Evolutionary conservation across 1,284 basidiomycete genomes (phyloP).

Genomic region (Ceratorhiza oryzae-sativae): DNA sequence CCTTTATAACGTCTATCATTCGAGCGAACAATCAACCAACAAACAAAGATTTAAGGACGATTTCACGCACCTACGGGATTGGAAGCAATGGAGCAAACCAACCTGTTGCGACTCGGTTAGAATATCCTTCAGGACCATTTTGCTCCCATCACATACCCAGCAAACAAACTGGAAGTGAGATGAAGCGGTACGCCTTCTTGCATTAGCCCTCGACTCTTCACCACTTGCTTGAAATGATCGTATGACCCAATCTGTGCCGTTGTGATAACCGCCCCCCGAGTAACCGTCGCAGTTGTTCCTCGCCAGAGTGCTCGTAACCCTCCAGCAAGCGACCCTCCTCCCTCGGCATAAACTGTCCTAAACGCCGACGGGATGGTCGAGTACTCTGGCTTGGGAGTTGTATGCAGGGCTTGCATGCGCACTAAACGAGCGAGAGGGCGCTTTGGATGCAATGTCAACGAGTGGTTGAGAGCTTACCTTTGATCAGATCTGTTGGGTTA

Average conservation of each 20-base stretch:
- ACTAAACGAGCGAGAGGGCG: constrained; percentile 45
- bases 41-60: neutral
- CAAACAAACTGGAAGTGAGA: constrained; percentile 52
- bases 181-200: constrained; percentile 52
- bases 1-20: constrained; percentile 53
- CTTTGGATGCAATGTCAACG: neutral
- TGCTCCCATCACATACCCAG: constrained; percentile 47
- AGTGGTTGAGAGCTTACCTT: constrained; percentile 47
- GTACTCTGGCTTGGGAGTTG: constrained; percentile 51
- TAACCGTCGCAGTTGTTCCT: constrained; percentile 53
- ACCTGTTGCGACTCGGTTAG: constrained; percentile 41
- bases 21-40: neutral
- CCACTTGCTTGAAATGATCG: constrained; percentile 53
- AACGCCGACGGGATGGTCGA: constrained; percentile 51
- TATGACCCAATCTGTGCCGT: constrained; percentile 54
- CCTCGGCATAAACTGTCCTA: constrained; percentile 50
- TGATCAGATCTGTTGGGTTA: constrained; percentile 54
- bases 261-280: constrained; percentile 52
- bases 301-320: constrained; percentile 52
- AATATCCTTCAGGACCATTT: neutral
- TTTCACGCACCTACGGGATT: constrained; percentile 52
- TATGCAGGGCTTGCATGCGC: constrained; percentile 54
- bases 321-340: constrained; percentile 46
- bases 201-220: constrained; percentile 51
- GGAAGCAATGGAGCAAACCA: constrained; percentile 54